Base-by-base conservation (phyloP, 23 red algal genomes). In the Pyropia yezoensis region DNA sequence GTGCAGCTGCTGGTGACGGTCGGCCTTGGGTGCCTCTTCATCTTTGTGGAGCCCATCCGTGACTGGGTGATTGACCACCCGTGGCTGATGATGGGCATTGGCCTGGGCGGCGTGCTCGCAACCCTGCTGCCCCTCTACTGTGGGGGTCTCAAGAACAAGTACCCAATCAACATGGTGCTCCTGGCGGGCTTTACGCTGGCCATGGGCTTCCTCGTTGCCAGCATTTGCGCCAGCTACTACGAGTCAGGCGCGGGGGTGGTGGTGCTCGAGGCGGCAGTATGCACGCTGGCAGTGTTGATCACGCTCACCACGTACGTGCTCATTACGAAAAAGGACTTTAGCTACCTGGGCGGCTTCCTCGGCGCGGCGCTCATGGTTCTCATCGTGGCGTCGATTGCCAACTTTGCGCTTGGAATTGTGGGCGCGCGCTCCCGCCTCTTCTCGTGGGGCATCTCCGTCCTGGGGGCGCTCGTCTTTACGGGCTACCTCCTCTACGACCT, bases 261-360 rank as follows among this genome's bases (percentile, higher is more conserved):
- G 29, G 83, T 91, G 12, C 61, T 91, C 27, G 49, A 98, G 70
- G 94, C 94, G 14, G 73, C 76, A n/a, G 34, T 82, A 25, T 57
- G 69, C 23, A 98, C 94, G 18, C 66, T 65, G 18, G 62, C 70
- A 21, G 72, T 91, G 20, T 88, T 98, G 32, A 24, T 75, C 12
- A 30, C 54, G 15, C 65, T 98, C 7, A 91, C 94, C n/a, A 50
- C 69, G 24, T 90, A 85, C 69, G 79, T 85, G 50, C 91, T 85
- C 39, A 61, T 73, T 32, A 84, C 80, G n/a, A 89, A 98, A 69
- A 89, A 85, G 54, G 94, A 98, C 71, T 98, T 98, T 57, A 86
- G 78, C 55, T 98, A 91, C 49, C 65, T 98, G 17, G 76, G 70
- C 22, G 79, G 79, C 52, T 90, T 47, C 39, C 9, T 47, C 3